Evolutionary conservation across 208 protist species (phyloP).

Genomic region (Wallacemonas sp.): DNA sequence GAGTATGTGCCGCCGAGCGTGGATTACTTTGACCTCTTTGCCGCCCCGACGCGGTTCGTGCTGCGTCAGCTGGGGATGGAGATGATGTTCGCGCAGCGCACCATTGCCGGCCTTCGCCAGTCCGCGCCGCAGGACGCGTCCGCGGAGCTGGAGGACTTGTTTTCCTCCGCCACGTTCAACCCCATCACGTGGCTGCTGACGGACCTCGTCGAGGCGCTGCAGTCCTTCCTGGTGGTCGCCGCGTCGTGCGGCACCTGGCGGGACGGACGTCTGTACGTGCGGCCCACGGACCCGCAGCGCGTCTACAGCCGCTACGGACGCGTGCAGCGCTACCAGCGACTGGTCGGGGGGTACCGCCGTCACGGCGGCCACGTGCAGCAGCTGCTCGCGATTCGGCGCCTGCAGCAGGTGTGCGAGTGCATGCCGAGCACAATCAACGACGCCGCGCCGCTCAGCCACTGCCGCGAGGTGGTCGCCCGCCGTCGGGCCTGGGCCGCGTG

Average conservation of each 20-base stretch:
- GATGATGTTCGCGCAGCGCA: slow-evolving; percentile 64
- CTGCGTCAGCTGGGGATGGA: slow-evolving; percentile 72
- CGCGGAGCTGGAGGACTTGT: slow-evolving; percentile 29
- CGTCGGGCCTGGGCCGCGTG: slow-evolving; percentile 25
- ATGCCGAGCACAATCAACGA: slow-evolving; percentile 35
- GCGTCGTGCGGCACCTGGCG: slow-evolving; percentile 11
- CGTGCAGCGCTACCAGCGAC: background rate
- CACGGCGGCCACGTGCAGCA: slow-evolving; percentile 20
- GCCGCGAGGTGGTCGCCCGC: slow-evolving; percentile 15
- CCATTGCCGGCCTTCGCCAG: slow-evolving; percentile 34
- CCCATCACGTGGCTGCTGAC: slow-evolving; percentile 29
- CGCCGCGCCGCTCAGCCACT: slow-evolving; percentile 20
- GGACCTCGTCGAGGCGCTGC: slow-evolving; percentile 16
- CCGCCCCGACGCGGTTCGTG: slow-evolving; percentile 44
- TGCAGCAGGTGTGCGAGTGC: slow-evolving; percentile 37
- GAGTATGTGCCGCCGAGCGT: slow-evolving; percentile 37
- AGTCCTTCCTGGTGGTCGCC: slow-evolving; percentile 4
- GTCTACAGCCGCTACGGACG: background rate
- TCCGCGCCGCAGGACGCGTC: slow-evolving; percentile 27
- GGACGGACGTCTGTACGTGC: slow-evolving; percentile 3
- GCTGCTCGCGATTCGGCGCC: slow-evolving; percentile 16
- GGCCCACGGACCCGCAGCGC: background rate
- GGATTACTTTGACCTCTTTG: slow-evolving; percentile 42
- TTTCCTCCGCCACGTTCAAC: slow-evolving; percentile 34
- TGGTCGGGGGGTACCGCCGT: background rate